Evolutionary conservation across 2,329 filamentous ascomycete genomes (phyloP).

Genomic region (Teratosphaeria pseudoeucalypti): DNA sequence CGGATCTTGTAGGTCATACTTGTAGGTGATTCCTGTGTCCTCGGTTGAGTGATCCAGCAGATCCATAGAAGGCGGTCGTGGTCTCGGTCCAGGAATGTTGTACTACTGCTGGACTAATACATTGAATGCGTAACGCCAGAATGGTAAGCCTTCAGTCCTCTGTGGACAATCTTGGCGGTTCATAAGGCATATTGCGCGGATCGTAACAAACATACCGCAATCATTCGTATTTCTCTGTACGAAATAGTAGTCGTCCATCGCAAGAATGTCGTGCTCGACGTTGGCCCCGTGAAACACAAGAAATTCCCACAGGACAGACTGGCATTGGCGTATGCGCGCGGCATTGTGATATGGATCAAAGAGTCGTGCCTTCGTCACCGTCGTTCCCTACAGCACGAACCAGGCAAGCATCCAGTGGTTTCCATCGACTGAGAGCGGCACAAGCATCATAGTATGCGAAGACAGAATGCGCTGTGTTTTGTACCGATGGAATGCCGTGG

Average conservation of each 20-base stretch:
- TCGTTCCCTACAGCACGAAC: not conserved
- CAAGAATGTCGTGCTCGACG: not conserved
- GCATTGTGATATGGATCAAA: not conserved
- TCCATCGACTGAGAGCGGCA: not conserved
- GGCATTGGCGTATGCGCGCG: not conserved
- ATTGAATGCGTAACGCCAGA: not conserved
- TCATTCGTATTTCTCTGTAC: not conserved
- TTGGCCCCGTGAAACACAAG: not conserved
- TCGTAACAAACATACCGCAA: not conserved
- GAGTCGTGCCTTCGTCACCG: not conserved
- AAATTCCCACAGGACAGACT: not conserved
- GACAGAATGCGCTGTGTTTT: not conserved
- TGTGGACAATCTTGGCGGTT: not conserved
- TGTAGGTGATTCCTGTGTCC: not conserved
- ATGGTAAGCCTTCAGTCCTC: not conserved
- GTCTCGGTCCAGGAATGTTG: not conserved
- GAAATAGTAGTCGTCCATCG: not conserved
- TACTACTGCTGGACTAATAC: not conserved
- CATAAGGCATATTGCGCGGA: not conserved
- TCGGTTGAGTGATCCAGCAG: not conserved
- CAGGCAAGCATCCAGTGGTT: not conserved
- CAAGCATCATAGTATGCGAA: not conserved
- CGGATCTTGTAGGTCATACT: not conserved
- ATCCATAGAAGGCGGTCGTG: not conserved
- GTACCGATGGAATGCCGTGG: not conserved